Evolutionary conservation across 768 basidiomycete genomes (phyloP), one percentile per base, ranked within the genome.

Genomic region (Favolaschia claudopus): DNA sequence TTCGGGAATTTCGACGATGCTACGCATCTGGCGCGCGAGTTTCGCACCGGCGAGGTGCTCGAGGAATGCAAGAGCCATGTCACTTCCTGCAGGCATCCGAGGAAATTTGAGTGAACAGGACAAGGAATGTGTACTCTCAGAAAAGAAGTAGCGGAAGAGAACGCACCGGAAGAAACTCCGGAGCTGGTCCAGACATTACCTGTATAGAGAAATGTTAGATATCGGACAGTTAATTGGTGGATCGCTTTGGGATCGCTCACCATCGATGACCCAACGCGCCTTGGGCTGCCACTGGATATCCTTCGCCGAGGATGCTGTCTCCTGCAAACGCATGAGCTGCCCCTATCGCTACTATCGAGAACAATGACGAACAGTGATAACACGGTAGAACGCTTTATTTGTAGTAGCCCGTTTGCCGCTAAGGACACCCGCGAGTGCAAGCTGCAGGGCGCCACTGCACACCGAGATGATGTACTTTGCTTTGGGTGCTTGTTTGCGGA

Each of bases 241-340:
- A n/a, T n/a, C n/a, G n/a, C n/a, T n/a, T n/a, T n/a, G n/a, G n/a
- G n/a, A n/a, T n/a, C n/a, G n/a, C n/a, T n/a, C n/a, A n/a, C n/a
- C 76, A 53, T 77, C 76, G 4, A 72, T 64, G 14, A 76, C 73
- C 75, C 76, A 77, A 15, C 76, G 66, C 1, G 76, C 76, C 39
- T 70, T 69, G 2, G 72, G 64, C 2, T 72, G 66, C 75, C 75
- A 77, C 1, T 61, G 50, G 24, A 77, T 71, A 7, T 64, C 65
- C 38, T 47, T 58, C 28, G 66, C 50, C 0, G 32, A 49, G 28
- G 51, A 44, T 20, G 48, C 60, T 54, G 43, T 49, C 42, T 47
- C 58, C 55, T 54, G 25, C 33, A 25, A n/a, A 24, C 22, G 17
- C 17, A 43, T 34, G 10, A 51, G n/a, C 10, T 20, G 27, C 42